Base-by-base conservation (phyloP, 345 rosid species). In the Nasturtium officinale region DNA sequence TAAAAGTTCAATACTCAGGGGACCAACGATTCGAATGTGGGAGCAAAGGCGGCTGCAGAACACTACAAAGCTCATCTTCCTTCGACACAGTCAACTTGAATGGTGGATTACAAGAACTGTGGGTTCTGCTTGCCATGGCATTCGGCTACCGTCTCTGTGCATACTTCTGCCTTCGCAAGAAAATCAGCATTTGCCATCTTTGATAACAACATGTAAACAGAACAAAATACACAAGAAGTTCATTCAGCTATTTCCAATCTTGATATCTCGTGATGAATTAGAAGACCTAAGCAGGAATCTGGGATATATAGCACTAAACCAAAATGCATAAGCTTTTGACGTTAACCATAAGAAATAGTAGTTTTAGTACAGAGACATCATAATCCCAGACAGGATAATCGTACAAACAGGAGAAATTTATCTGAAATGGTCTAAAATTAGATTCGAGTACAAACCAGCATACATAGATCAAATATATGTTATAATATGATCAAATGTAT, bases 91-190 rank as follows among this genome's bases (percentile, higher is more conserved):
- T 91, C 35, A 85, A 86, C 85, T 77, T 91, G 78, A 78, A 81
- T 8, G 96, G 96, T 21, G 97, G 98, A 5, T 60, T 89, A 53
- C 87, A 91, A 62, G 98, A 91, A 80, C 95, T 89, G n/a, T 89
- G 97, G 97, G 74, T 88, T 79, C 77, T 94, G 18, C 68, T 91
- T 3, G 92, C 85, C 77, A 89, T 94, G 97, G 91, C 98, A 5
- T 29, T 94, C 5, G 81, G 85, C 25, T 91, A 86, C 76, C 83
- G 95, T 6, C 62, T 89, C 2, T 69, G 84, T 45, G 88, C 98
- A 25, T 94, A 89, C 76, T 67, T 85, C 56, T 91, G 87, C 81
- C 92, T 91, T 47, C 82, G 89, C 52, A 82, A 72, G 72, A 87
- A 85, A 80, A 89, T 93, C 29, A 85, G 72, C 67, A 65, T 55